Percentiles rank a stretch among this genome's conserved stretches.
Conservation (phyloP, 345 rosid genomes). For the Hevea brasiliensis region DNA sequence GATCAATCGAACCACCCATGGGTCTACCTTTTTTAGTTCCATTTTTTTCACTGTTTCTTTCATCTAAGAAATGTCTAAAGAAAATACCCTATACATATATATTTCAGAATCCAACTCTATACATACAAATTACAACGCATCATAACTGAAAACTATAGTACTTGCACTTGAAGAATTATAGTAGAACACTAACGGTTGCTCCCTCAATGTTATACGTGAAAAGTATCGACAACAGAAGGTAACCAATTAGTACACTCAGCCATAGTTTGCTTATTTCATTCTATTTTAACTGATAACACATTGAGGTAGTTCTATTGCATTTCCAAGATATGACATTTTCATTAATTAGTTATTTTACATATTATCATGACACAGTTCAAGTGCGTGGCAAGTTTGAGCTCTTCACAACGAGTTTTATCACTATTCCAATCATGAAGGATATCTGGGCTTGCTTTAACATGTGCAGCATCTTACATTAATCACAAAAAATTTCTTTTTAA, state of each 20-base stretch:
- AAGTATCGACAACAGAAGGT: slow-evolving; percentile 83
- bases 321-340: neutral
- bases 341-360: slow-evolving; percentile 4
- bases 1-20: slow-evolving; percentile 81
- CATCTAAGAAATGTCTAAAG: slow-evolving; percentile 13
- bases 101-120: slow-evolving; percentile 79
- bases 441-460: slow-evolving; percentile 22
- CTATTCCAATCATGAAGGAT: slow-evolving; percentile 55
- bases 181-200: slow-evolving; percentile 57
- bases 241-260: slow-evolving; percentile 1
- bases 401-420: slow-evolving; percentile 52
- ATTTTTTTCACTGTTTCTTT: neutral
- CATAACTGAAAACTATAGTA: slow-evolving; percentile 60
- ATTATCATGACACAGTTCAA: slow-evolving; percentile 68
- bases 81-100: neutral
- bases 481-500: slow-evolving; percentile 7
- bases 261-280: too few relatives aligned
- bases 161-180: slow-evolving; percentile 79
- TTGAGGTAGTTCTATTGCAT: neutral
- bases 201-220: slow-evolving; percentile 63
- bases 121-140: slow-evolving; percentile 66
- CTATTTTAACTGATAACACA: neutral
- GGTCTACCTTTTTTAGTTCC: slow-evolving; percentile 46
- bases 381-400: slow-evolving; percentile 60
- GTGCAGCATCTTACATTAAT: slow-evolving; percentile 5